Conservation (phyloP, 2,329 filamentous ascomycete genomes). For the Thielaviopsis ethacetica region DNA sequence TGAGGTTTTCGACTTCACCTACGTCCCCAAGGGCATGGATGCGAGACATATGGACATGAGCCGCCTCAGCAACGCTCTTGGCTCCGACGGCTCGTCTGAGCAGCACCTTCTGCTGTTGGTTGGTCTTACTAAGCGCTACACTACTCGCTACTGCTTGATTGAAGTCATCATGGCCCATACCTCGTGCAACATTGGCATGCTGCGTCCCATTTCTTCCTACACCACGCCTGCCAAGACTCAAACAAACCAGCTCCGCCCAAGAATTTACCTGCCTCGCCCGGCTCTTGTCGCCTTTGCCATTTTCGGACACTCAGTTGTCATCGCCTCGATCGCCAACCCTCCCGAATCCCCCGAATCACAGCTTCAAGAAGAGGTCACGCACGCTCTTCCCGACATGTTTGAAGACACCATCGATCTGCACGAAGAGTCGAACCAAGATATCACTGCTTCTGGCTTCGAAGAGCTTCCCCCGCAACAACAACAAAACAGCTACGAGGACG, state of each 20-base stretch:
- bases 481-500: constrained; percentile 25
- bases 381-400: constrained; percentile 49
- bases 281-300: constrained; percentile 68
- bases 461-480: constrained; percentile 23
- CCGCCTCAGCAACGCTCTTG: constrained; percentile 32
- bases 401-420: constrained; percentile 79
- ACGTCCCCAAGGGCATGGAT: constrained; percentile 39
- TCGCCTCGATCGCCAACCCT: constrained; percentile 54
- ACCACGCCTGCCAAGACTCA: constrained; percentile 28
- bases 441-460: constrained; percentile 47
- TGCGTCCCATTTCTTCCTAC: constrained; percentile 53
- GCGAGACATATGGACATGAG: constrained; percentile 33
- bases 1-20: constrained; percentile 65
- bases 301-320: constrained; percentile 60
- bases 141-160: constrained; percentile 56
- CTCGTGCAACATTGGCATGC: constrained; percentile 41
- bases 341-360: constrained; percentile 63
- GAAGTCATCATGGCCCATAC: constrained; percentile 47
- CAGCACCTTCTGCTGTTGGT: constrained; percentile 47
- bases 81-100: constrained; percentile 32
- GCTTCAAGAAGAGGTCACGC: constrained; percentile 45
- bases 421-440: constrained; percentile 43
- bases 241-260: constrained; percentile 31
- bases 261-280: constrained; percentile 61
- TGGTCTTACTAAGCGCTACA: constrained; percentile 34